A percentile compares a stretch with the other conserved stretches of the same genome.
phyloP scores from a whole-genome alignment of 148 eudicot species.

The Hydrangea macrophylla region DNA sequence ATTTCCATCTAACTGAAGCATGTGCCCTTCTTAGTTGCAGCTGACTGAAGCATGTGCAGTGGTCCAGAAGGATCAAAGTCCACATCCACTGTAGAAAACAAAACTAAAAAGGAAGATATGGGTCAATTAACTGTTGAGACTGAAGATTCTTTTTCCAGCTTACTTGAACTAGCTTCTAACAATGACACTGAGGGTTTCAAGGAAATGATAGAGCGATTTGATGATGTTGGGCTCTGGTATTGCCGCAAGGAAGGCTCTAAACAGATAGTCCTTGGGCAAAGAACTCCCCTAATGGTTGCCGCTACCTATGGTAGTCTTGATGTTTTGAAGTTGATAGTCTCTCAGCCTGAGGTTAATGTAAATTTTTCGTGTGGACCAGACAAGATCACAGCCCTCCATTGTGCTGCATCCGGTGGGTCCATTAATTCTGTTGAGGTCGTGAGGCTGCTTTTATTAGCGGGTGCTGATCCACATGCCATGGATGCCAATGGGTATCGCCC shows the following conservation, averaged over 20 bases:
- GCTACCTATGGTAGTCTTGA: conserved; percentile 66
- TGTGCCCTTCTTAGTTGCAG: conserved; percentile 25
- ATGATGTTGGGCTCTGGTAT: conserved; percentile 59
- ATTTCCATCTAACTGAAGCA: conserved; percentile 11
- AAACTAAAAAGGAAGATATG: conserved; percentile 25
- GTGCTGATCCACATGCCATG: conserved; percentile 49
- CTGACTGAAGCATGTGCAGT: conserved; percentile 40
- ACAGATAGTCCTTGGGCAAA: conserved; percentile 51
- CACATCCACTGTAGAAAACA: conserved; percentile 12
- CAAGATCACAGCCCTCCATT: conserved; percentile 74
- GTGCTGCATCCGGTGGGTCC: conserved; percentile 76
- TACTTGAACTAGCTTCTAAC: conserved; percentile 68
- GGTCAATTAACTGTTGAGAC: conserved; percentile 31
- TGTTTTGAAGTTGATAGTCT: conserved; percentile 52
- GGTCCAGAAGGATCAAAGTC: conserved; percentile 32
- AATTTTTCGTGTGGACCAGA: conserved; percentile 49
- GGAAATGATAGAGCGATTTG: conserved; percentile 24
- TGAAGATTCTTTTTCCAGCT: conserved; percentile 39
- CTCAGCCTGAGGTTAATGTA: conserved; percentile 51
- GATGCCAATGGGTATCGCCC: conserved; percentile 57
- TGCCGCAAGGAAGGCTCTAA: conserved; percentile 47
- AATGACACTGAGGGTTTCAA: conserved; percentile 55
- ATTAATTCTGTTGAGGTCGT: conserved; percentile 48
- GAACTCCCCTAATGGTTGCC: conserved; percentile 77
- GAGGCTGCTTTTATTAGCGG: conserved; percentile 59